Base-by-base conservation (phyloP, 257 asterid species). In the Jacaranda copaia region DNA sequence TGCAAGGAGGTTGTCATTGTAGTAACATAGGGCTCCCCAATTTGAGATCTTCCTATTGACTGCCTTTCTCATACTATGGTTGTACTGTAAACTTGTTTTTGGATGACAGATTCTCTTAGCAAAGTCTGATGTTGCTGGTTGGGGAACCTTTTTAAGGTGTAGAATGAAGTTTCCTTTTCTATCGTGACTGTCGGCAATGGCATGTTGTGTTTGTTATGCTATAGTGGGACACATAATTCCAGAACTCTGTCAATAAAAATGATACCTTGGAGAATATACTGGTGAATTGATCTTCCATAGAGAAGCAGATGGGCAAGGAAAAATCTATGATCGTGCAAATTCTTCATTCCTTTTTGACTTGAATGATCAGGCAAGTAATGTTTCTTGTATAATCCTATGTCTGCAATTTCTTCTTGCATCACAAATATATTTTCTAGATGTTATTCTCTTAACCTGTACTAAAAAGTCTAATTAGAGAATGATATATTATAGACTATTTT, bases 241-340 rank as follows among this genome's bases (percentile, higher is more conserved):
- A 95, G 99, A 93, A 88, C 72, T 74, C 94, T 62, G 97, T 91
- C 73, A 91, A 88, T 81, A 95, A 95, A 81, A 95, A 95, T 77
- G 98, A 95, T 95, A 95, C 83, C 92, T 95, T 40, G 99, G 99
- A 70, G 98, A 95, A 82, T 95, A 95, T 82, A 95, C 99, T 35
- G 99, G 99, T 19, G 99, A 93, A 81, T 55, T 91, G 81, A 89
- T 91, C 83, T 88, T 95, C 73, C 97, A 91, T 55, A 87, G 86
- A 72, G 97, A 91, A 85, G 97, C 97, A 68, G 97, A 91, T 79
- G 87, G 85, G 84, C 95, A 95, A 53, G 97, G 97, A 55, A 91
- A 89, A 79, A 88, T 91, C 36, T 91, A 89, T 70, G 97, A 91
- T 73, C 87, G 91, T 63, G 93, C 93, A 65, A 87, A 91, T 80